Evolutionary conservation across 306 rosid species (phyloP), one percentile per base, ranked within the genome.

Genomic region (Benincasa hispida): DNA sequence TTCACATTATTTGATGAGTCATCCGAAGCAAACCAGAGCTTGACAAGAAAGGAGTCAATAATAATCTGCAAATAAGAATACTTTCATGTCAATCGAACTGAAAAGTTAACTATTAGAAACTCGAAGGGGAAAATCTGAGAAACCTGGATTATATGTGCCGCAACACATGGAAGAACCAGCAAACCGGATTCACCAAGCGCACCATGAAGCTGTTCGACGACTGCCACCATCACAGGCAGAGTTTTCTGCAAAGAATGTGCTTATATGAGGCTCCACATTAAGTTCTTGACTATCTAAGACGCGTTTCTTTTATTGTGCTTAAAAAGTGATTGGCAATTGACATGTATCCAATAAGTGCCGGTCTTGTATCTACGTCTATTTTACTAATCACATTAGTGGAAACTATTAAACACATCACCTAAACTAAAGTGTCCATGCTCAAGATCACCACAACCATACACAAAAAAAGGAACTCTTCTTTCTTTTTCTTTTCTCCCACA

Each of bases 81-180:
- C 56, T 60, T 19, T 17, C 57, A 63, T 65, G 61, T 77, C 74
- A 77, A 37, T 51, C 18, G 41, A 55, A 61, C 22, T 48, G 45
- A 5, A 62, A 42, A n/a, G 8, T 17, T 4, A 30, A 74, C 8
- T 10, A 22, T 18, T 5, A 19, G 48, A 47, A 0, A 74, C 0
- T 42, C 12, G 9, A 5, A 41, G 9, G 32, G 28, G 12, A 19
- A 32, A 5, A 11, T 42, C 15, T 15, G n/a, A 79, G 78, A 78
- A 69, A 91, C 98, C 98, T 91, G 98, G 83, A 79, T 87, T 84
- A 94, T 78, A 87, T 94, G 98, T 67, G 98, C 93, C 19, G 94
- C 95, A 80, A 94, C 88, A 70, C 98, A 94, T 53, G 98, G 98
- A 85, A 94, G 97, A 86, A 94, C 84, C 77, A 91, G 88, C 83